phyloP scores from a whole-genome alignment of 805 yeast species.

The Cyberlindnera petersonii region DNA sequence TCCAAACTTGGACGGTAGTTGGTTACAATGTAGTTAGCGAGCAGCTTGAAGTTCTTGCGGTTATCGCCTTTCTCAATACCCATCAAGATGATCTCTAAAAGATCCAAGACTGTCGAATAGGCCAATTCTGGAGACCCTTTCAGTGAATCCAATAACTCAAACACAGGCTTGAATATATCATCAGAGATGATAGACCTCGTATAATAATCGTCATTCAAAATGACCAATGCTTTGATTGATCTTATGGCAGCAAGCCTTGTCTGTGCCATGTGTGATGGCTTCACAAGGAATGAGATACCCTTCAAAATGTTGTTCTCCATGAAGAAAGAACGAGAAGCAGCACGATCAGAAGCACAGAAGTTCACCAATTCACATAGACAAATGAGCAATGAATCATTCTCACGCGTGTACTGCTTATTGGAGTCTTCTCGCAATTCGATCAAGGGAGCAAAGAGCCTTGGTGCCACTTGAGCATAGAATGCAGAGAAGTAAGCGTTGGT shows the following conservation, averaged over 20 bases:
- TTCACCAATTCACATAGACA: constrained; percentile 67
- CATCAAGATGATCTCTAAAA: constrained; percentile 45
- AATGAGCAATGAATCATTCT: constrained; percentile 44
- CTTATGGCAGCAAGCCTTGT: constrained; percentile 65
- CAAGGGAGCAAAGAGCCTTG: constrained; percentile 47
- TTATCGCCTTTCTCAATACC: constrained; percentile 22
- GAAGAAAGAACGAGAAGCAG: constrained; percentile 58
- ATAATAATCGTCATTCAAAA: constrained; percentile 60
- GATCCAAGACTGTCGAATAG: constrained; percentile 71
- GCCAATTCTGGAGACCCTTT: constrained; percentile 55
- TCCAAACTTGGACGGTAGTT: constrained; percentile 28
- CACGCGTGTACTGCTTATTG: not conserved
- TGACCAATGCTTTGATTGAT: constrained; percentile 59
- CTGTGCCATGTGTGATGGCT: constrained; percentile 37
- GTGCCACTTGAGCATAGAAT: constrained; percentile 63
- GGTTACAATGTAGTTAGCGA: constrained; percentile 24
- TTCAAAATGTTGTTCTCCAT: constrained; percentile 53
- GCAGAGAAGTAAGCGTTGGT: constrained; percentile 47
- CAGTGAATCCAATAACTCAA: constrained; percentile 46
- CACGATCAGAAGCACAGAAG: constrained; percentile 56
- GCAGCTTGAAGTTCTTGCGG: constrained; percentile 22
- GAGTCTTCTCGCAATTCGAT: constrained; percentile 20
- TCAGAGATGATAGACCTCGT: constrained; percentile 52
- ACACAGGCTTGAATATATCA: constrained; percentile 46
- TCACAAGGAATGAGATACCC: constrained; percentile 51